Conservation (phyloP, 2,329 filamentous ascomycete species). For the Pestalotiopsis sp. region DNA sequence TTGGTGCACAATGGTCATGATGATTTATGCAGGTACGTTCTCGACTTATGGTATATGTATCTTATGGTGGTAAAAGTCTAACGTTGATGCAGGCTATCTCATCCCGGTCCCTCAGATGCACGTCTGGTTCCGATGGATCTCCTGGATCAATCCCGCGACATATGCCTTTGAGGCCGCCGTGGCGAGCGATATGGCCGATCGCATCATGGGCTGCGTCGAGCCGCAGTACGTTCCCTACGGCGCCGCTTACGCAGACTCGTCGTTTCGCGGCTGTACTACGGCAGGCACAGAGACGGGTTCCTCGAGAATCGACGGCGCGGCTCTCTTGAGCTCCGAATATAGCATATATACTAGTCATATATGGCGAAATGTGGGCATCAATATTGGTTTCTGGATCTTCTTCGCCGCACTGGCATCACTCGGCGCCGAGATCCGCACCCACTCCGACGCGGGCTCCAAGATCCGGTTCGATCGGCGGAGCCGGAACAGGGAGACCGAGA, state of each 20-base stretch:
- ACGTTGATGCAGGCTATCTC: conserved; percentile 41
- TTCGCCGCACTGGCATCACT: conserved; percentile 61
- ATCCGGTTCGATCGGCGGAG: conserved; percentile 25
- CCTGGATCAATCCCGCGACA: conserved; percentile 64
- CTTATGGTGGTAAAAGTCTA: conserved; percentile 42
- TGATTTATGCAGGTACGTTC: conserved; percentile 30
- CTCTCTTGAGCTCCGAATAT: conserved; percentile 57
- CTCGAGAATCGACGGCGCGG: conserved; percentile 47
- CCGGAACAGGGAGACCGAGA: neutral
- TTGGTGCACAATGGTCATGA: conserved; percentile 28
- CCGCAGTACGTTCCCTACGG: conserved; percentile 60
- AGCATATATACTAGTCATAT: conserved; percentile 57
- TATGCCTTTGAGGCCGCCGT: conserved; percentile 67
- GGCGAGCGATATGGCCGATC: conserved; percentile 51
- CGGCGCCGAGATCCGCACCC: conserved; percentile 59
- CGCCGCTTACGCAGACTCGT: conserved; percentile 32
- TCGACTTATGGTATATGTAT: neutral
- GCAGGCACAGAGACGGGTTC: neutral
- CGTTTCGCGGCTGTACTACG: conserved; percentile 6
- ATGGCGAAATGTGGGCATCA: conserved; percentile 65
- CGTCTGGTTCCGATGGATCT: conserved; percentile 56
- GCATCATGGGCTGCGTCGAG: conserved; percentile 58
- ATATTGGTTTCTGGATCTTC: conserved; percentile 61
- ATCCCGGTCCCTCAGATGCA: conserved; percentile 58
- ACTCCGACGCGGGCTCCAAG: conserved; percentile 30